Conservation (phyloP, 2,329 filamentous ascomycete genomes). For the Madurella fahalii region DNA sequence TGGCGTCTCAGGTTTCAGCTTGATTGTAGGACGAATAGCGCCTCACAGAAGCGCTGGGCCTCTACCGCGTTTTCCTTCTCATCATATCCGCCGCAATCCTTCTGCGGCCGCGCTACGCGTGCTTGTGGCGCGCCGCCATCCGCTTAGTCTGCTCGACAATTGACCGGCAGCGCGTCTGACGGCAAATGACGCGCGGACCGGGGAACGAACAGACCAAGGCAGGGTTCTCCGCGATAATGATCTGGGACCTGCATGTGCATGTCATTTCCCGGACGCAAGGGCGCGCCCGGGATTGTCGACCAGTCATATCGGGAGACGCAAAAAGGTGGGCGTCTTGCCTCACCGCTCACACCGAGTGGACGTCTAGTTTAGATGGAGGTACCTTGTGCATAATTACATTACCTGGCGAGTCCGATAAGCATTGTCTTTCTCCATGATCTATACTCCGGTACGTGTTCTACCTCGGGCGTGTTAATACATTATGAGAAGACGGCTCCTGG, state of each 20-base stretch:
- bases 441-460: too few relatives aligned
- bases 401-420: too few relatives aligned
- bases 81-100: not conserved
- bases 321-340: too few relatives aligned
- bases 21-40: not conserved
- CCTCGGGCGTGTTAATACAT: too few relatives aligned
- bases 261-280: constrained; percentile 1
- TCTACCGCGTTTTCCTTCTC: not conserved
- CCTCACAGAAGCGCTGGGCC: not conserved
- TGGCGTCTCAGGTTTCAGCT: not conserved
- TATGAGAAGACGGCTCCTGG: too few relatives aligned
- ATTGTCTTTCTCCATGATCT: too few relatives aligned
- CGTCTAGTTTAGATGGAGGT: too few relatives aligned
- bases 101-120: not conserved
- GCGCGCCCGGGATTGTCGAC: not conserved
- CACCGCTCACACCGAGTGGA: too few relatives aligned
- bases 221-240: constrained; percentile 17
- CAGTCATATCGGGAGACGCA: not conserved
- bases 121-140: not conserved
- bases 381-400: too few relatives aligned
- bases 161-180: too few relatives aligned
- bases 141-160: not conserved
- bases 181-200: not conserved
- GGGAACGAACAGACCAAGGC: constrained; percentile 4
- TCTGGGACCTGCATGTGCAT: constrained; percentile 10